A percentile compares a stretch with the other conserved stretches of the same genome.
Conservation (phyloP, 768 basidiomycete genomes). For the Termitomyces titanicus region DNA sequence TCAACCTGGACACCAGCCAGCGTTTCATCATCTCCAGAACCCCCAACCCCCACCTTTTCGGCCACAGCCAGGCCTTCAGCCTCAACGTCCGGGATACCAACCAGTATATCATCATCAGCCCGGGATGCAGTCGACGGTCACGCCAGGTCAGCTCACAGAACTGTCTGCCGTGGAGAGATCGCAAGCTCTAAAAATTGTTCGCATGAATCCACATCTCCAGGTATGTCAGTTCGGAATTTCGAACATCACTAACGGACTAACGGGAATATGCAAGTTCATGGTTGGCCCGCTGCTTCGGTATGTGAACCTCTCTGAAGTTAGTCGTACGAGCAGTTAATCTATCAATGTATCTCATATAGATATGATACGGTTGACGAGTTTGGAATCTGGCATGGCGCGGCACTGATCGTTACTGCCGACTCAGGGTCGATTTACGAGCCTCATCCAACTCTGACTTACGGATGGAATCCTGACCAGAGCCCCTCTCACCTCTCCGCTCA, state of each 20-base stretch:
- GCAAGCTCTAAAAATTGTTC: conserved; percentile 48
- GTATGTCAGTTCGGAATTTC: conserved; percentile 23
- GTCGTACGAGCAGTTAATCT: background rate
- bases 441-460: conserved; percentile 62
- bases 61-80: conserved; percentile 11
- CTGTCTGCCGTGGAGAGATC: conserved; percentile 66
- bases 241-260: conserved; percentile 1
- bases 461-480: conserved; percentile 64
- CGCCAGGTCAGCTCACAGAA: conserved; percentile 39
- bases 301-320: conserved; percentile 6
- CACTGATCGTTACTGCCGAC: conserved; percentile 84
- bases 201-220: conserved; percentile 81
- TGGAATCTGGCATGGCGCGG: conserved; percentile 85
- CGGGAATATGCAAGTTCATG: conserved; percentile 58
- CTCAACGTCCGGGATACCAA: conserved; percentile 11
- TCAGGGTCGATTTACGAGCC: conserved; percentile 77
- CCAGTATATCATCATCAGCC: conserved; percentile 17
- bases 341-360: conserved; percentile 28
- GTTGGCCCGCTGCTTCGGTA: conserved; percentile 78
- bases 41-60: background rate
- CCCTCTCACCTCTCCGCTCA: conserved; percentile 6
- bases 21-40: background rate
- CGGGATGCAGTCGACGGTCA: conserved; percentile 27
- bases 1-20: conserved; percentile 16
- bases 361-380: conserved; percentile 84